Percentiles rank a stretch among this genome's conserved stretches.
phyloP scores from a whole-genome alignment of 139 green algal genomes.

The Astrephomene gubernaculifera region DNA sequence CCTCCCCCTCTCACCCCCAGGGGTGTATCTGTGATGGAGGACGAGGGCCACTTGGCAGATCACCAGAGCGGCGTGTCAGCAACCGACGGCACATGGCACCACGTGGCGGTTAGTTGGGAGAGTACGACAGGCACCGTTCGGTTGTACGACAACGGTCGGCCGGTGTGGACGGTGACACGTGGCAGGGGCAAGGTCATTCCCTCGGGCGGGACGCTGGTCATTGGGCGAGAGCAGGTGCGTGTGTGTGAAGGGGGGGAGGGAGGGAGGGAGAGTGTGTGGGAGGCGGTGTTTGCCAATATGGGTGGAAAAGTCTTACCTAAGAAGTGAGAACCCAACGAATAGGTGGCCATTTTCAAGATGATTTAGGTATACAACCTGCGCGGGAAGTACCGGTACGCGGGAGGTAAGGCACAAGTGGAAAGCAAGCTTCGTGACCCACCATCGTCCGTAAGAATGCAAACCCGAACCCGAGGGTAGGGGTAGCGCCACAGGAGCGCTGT shows the following conservation, averaged over 20 bases:
- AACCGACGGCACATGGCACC: conserved; percentile 89
- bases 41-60: conserved; percentile 82
- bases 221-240: conserved; percentile 84
- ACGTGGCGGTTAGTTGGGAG: conserved; percentile 86
- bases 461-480: too few species aligned
- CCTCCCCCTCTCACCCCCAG: conserved; percentile 43
- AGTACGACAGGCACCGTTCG: conserved; percentile 62
- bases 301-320: too few species aligned
- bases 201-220: conserved; percentile 85
- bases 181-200: conserved; percentile 77
- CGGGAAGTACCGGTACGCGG: too few species aligned
- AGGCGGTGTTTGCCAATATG: too few species aligned
- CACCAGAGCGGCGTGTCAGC: conserved; percentile 77
- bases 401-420: too few species aligned
- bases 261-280: not conserved
- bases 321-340: too few species aligned
- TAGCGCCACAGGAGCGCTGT: too few species aligned
- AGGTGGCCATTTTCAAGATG: too few species aligned
- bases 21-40: conserved; percentile 88
- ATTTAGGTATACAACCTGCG: too few species aligned
- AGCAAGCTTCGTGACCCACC: too few species aligned
- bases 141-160: conserved; percentile 87
- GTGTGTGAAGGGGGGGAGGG: not conserved
- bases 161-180: conserved; percentile 77
- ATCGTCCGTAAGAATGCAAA: too few species aligned